A percentile compares a stretch with the other conserved stretches of the same genome.
Evolutionary conservation across 306 rosid genomes (phyloP).

Genomic region (Vigna reflexopilosa): DNA sequence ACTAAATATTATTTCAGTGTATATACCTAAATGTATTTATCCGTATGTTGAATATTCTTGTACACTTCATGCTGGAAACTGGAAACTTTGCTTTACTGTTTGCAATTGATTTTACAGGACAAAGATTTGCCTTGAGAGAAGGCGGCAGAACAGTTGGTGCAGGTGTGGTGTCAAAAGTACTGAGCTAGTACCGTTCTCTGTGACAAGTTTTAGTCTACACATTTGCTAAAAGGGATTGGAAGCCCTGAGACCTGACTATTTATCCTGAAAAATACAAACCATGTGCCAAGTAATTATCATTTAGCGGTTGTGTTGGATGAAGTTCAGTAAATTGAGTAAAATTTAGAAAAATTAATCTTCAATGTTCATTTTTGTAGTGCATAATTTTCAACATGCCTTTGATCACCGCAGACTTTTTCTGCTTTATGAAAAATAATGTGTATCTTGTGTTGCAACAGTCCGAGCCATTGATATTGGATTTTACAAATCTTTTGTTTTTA

Average conservation of each 20-base stretch:
- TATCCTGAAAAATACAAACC: conserved; percentile 49
- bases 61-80: conserved; percentile 7
- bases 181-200: conserved; percentile 50
- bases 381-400: conserved; percentile 45
- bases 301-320: conserved; percentile 47
- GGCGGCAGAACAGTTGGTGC: conserved; percentile 99
- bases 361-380: conserved; percentile 55
- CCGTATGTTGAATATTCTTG: background rate
- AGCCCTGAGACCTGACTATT: conserved; percentile 31
- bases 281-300: conserved; percentile 47
- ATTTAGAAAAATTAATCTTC: conserved; percentile 48
- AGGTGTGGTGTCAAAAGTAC: conserved; percentile 95
- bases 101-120: conserved; percentile 66
- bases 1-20: background rate
- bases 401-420: conserved; percentile 42
- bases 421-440: conserved; percentile 57
- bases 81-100: conserved; percentile 14
- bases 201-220: conserved; percentile 42
- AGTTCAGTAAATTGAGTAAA: conserved; percentile 51
- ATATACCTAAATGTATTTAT: background rate
- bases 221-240: conserved; percentile 41
- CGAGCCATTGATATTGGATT: conserved; percentile 14
- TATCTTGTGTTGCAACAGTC: conserved; percentile 39
- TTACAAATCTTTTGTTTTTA: conserved; percentile 16
- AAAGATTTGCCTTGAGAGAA: conserved; percentile 98